phyloP scores from a whole-genome alignment of 768 basidiomycete species.

The Rhodotorula graminis region DNA sequence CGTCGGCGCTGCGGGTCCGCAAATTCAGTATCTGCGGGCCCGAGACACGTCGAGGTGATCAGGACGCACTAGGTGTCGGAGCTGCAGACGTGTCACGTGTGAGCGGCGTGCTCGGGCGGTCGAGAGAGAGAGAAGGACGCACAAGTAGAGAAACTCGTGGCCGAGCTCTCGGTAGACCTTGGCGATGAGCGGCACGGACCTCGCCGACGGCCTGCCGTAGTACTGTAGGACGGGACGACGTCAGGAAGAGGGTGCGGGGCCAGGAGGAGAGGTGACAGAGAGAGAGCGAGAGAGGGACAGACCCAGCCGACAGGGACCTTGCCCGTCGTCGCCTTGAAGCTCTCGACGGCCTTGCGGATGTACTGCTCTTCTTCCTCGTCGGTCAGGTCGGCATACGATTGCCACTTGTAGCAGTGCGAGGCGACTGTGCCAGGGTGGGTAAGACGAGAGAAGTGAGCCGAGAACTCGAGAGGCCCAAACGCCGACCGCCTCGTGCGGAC shows the following conservation, averaged over 20 bases:
- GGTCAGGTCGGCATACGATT: conserved; percentile 34
- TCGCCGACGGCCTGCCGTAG: conserved; percentile 41
- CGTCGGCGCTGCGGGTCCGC: conserved; percentile 42
- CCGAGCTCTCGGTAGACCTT: conserved; percentile 41
- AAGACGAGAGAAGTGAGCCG: neutral
- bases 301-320: conserved; percentile 39
- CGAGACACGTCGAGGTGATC: too few relatives aligned
- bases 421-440: conserved; percentile 24
- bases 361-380: conserved; percentile 41
- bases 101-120: too few relatives aligned
- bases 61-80: conserved; percentile 37
- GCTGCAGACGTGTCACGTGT: neutral
- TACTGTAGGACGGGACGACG: conserved; percentile 32
- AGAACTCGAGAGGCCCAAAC: too few relatives aligned
- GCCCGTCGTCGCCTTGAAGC: conserved; percentile 37
- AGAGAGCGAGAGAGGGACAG: neutral
- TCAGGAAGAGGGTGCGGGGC: neutral
- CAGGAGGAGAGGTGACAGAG: neutral
- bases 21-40: neutral
- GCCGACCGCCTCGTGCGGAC: too few relatives aligned
- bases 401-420: conserved; percentile 44
- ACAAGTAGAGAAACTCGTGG: conserved; percentile 39
- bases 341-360: conserved; percentile 38
- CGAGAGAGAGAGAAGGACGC: too few relatives aligned
- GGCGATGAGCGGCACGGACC: conserved; percentile 41